Base-by-base conservation (phyloP, 1,139 yeast species). In the Zygotorulaspora mrakii region DNA sequence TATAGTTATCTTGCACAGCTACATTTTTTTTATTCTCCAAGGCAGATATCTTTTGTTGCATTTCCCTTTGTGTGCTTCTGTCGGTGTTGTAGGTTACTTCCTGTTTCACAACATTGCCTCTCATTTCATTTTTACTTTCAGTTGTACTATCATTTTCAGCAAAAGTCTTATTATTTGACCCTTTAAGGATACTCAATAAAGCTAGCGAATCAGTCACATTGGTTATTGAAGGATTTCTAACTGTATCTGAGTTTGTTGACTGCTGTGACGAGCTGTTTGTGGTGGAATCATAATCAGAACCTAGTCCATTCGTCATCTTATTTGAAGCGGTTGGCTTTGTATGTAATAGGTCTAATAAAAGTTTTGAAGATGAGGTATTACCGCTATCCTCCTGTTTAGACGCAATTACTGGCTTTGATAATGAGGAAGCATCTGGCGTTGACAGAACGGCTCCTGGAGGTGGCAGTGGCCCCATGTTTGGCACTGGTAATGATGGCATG, bases 331-430 rank as follows among this genome's bases (percentile, higher is more conserved):
- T 9, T 10, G 21, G 40, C 27, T 39, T 45, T 7, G 43, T 33
- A 26, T 64, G 64, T 37, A 73, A 66, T 17, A 72, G 57, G 33
- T 65, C 65, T 48, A 71, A 52, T 27, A 73, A 33, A 31, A 45
- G 45, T 24, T 38, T 49, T 8, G 53, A 47, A 5, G 42, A 36
- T 10, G 49, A 38, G 11, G 18, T 10, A 9, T 28, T 12, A 3
- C 26, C 17, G 7, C 24, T 22, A 10, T 31, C 32, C n/a, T 31
- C 33, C 27, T 45, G 48, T 26, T 48, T 41, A 27, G 37, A 41
- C 2, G 49, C 48, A 10, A 46, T 28, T 2, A 31, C 39, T 8
- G 46, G 46, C 26, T 38, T 48, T 9, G 53, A 46, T 35, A 39
- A 22, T 7, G 46, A 42, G 9, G 46, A 42, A 17, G 36, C 43